Conservation (phyloP, 108 stramenopile species). For the Pseudonitzschia pungens region DNA sequence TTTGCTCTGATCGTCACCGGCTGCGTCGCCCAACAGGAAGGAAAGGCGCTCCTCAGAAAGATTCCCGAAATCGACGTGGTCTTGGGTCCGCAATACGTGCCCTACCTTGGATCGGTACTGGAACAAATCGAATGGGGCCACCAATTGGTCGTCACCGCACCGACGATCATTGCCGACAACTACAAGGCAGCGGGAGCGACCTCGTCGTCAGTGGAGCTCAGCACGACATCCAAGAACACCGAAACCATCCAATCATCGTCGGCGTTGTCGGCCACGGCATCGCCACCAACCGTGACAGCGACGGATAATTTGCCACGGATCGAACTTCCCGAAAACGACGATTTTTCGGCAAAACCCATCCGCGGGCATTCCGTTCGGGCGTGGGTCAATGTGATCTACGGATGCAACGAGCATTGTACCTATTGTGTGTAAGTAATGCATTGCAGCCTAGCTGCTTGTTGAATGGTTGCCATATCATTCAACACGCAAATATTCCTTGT, state of each 20-base stretch:
- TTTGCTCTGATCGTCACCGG: constrained; percentile 92
- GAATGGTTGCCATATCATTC: background rate
- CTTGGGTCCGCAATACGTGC: constrained; percentile 85
- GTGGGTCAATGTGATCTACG: constrained; percentile 91
- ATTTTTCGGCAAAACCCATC: constrained; percentile 55
- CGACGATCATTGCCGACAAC: constrained; percentile 42
- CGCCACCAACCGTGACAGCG: no score
- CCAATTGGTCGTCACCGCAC: constrained; percentile 74
- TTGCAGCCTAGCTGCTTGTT: background rate
- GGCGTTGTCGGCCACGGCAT: no score
- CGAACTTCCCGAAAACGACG: constrained; percentile 39
- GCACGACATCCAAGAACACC: background rate
- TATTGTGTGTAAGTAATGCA: constrained; percentile 71
- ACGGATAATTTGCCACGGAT: background rate
- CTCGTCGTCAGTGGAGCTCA: background rate
- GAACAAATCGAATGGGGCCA: constrained; percentile 59
- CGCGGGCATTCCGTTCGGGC: constrained; percentile 62
- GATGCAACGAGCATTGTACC: constrained; percentile 88
- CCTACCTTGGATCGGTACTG: constrained; percentile 58
- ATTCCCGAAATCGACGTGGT: constrained; percentile 93
- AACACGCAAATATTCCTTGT: no score
- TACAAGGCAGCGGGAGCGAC: background rate
- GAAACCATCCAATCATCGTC: background rate
- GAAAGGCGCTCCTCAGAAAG: constrained; percentile 74
- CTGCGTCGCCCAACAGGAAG: constrained; percentile 97